A percentile compares a stretch with the other conserved stretches of the same genome.
Evolutionary conservation across 192 early-diverging fungal genomes (phyloP).

Genomic region (Backusella tuberculispora): DNA sequence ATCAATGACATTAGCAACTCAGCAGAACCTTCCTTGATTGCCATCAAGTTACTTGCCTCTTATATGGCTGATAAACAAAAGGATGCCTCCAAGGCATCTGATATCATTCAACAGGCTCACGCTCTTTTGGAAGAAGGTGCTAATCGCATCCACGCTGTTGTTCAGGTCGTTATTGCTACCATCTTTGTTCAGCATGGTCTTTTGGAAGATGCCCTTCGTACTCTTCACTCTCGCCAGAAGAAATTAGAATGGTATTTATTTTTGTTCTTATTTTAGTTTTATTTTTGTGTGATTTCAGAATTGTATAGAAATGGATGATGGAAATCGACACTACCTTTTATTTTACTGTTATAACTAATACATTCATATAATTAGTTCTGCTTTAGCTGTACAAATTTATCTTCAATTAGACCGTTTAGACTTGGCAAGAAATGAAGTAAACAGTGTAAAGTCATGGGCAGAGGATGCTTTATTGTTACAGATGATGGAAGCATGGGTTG

Average conservation of each 20-base stretch:
- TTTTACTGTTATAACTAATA: background rate
- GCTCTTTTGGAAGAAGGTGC: slow-evolving; percentile 54
- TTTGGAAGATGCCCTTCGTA: slow-evolving; percentile 73
- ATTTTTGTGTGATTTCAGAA: slow-evolving; percentile 6
- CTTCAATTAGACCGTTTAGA: slow-evolving; percentile 82
- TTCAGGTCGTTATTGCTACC: slow-evolving; percentile 69
- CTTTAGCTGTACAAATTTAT: slow-evolving; percentile 78
- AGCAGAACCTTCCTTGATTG: slow-evolving; percentile 61
- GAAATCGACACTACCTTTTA: background rate
- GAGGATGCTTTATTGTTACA: slow-evolving; percentile 96
- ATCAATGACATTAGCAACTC: slow-evolving; percentile 62
- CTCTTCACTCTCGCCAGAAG: slow-evolving; percentile 69
- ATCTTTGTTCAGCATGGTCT: slow-evolving; percentile 60
- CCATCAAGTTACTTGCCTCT: slow-evolving; percentile 67
- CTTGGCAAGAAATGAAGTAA: slow-evolving; percentile 82
- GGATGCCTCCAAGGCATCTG: slow-evolving; percentile 41
- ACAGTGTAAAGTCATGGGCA: slow-evolving; percentile 81
- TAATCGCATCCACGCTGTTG: slow-evolving; percentile 55
- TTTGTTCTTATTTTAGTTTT: background rate
- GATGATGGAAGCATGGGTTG: slow-evolving; percentile 90
- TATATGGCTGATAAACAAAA: slow-evolving; percentile 58
- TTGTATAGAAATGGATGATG: background rate
- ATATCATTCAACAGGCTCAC: slow-evolving; percentile 51
- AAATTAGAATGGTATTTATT: slow-evolving; percentile 79
- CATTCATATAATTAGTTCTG: slow-evolving; percentile 53